Conservation (phyloP, 805 yeast species). For the Cyberlindnera petersonii region DNA sequence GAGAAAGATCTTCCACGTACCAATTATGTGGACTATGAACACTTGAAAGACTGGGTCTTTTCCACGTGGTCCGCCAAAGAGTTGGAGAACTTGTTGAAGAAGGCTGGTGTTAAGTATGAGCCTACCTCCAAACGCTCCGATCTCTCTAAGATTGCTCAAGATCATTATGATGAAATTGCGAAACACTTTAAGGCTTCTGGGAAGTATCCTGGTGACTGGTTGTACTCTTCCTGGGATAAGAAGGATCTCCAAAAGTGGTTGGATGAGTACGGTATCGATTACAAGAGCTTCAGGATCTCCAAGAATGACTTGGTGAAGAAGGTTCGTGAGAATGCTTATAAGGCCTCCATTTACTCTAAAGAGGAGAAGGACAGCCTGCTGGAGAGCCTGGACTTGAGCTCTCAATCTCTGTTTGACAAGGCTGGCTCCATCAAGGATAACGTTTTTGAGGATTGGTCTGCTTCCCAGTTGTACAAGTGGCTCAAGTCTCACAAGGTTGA, state of each 20-base stretch:
- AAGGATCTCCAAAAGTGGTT: slow-evolving; percentile 50
- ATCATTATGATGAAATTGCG: slow-evolving; percentile 38
- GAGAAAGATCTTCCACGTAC: slow-evolving; percentile 1
- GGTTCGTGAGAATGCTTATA: slow-evolving; percentile 43
- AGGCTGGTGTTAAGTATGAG: slow-evolving; percentile 30
- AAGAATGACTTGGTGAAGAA: slow-evolving; percentile 44
- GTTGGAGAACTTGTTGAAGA: slow-evolving; percentile 32
- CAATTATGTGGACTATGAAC: slow-evolving; percentile 14
- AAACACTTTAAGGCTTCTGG: slow-evolving; percentile 37
- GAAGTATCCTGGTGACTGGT: slow-evolving; percentile 46
- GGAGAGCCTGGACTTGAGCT: slow-evolving; percentile 36
- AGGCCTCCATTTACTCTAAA: slow-evolving; percentile 37
- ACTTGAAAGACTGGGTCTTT: slow-evolving; percentile 43
- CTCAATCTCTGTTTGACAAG: slow-evolving; percentile 35
- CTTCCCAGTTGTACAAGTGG: slow-evolving; percentile 54
- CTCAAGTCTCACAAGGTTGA: slow-evolving; percentile 42
- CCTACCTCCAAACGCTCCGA: slow-evolving; percentile 34
- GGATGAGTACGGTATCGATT: slow-evolving; percentile 38
- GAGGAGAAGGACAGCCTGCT: slow-evolving; percentile 38
- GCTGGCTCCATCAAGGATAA: slow-evolving; percentile 39
- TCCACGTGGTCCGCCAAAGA: slow-evolving; percentile 40
- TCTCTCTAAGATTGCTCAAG: slow-evolving; percentile 38
- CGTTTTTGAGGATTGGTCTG: slow-evolving; percentile 49
- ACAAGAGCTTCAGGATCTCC: slow-evolving; percentile 34
- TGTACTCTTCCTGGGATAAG: slow-evolving; percentile 51